These are phyloP conservation scores for Drosera capensis DNA, from an alignment of 148 eudicot genomes.

Conservation along the genomic window DNA sequence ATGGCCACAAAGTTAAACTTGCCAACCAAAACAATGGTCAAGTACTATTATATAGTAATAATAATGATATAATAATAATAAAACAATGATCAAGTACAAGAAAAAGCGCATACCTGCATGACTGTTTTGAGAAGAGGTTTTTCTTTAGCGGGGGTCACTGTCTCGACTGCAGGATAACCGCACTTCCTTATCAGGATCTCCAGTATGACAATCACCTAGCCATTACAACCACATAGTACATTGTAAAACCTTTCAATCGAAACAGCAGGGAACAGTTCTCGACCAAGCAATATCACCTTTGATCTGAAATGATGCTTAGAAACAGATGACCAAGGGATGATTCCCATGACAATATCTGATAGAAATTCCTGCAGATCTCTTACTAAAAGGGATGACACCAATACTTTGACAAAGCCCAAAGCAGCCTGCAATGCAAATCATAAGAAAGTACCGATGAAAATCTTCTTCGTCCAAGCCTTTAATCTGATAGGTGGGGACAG, in stretches of 20 bases:
- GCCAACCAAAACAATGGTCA: too few species aligned
- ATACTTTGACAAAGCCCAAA: constrained; percentile 79
- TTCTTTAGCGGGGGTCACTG: constrained; percentile 47
- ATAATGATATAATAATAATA: neutral
- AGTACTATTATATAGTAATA: too few species aligned
- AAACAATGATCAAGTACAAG: constrained; percentile 1
- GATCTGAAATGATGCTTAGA: constrained; percentile 83
- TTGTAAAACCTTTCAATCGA: neutral
- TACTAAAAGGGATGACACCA: constrained; percentile 50
- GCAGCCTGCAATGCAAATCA: constrained; percentile 41
- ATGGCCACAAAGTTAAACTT: too few species aligned
- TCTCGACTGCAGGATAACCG: constrained; percentile 50
- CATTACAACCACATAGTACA: constrained; percentile 2
- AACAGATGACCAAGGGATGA: constrained; percentile 75
- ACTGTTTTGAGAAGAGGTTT: constrained; percentile 42
- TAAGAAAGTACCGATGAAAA: too few species aligned
- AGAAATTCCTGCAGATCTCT: constrained; percentile 50
- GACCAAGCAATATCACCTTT: constrained; percentile 29
- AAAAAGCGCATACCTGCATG: constrained; percentile 28
- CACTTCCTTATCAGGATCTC: constrained; percentile 82
- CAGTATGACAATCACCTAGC: constrained; percentile 65
- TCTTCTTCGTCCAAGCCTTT: too few species aligned
- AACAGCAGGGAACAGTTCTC: neutral
- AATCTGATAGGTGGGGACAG: too few species aligned
- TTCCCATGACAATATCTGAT: constrained; percentile 40